Evolutionary conservation across 2,329 filamentous ascomycete genomes (phyloP).

Genomic region (Mycosphaerelloides madeirae): DNA sequence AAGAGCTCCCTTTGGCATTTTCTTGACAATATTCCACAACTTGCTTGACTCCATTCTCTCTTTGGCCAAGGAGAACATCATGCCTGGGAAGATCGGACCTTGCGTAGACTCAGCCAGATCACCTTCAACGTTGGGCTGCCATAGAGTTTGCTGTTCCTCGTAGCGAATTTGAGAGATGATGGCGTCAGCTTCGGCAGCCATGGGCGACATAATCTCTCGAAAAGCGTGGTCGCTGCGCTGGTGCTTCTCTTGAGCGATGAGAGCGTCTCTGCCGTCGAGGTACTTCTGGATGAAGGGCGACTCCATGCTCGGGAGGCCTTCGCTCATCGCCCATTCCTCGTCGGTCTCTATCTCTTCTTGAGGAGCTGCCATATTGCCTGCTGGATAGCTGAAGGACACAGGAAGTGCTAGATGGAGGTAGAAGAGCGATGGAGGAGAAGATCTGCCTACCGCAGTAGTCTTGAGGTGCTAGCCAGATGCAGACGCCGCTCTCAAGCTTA

Average conservation of each 20-base stretch:
- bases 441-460: too few relatives aligned
- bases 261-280: conserved; percentile 65
- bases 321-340: conserved; percentile 37
- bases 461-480: not conserved
- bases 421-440: not conserved
- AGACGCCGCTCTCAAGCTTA: not conserved
- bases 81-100: conserved; percentile 72
- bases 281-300: conserved; percentile 83
- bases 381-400: too few relatives aligned
- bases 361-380: conserved; percentile 2
- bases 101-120: conserved; percentile 57
- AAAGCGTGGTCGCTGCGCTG: conserved; percentile 73
- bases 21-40: conserved; percentile 77
- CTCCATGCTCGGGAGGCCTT: conserved; percentile 40
- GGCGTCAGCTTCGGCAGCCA: conserved; percentile 69
- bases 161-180: conserved; percentile 77
- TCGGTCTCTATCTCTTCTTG: conserved; percentile 20
- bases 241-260: conserved; percentile 77
- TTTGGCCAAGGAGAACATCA: conserved; percentile 89
- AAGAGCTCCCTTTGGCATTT: conserved; percentile 83
- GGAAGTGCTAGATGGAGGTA: not conserved
- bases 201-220: conserved; percentile 68
- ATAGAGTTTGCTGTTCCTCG: conserved; percentile 69
- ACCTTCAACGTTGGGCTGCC: conserved; percentile 71
- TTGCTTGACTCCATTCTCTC: conserved; percentile 78